Evolutionary conservation across 192 early-diverging fungal genomes (phyloP).

Genomic region (Podila verticillata): DNA sequence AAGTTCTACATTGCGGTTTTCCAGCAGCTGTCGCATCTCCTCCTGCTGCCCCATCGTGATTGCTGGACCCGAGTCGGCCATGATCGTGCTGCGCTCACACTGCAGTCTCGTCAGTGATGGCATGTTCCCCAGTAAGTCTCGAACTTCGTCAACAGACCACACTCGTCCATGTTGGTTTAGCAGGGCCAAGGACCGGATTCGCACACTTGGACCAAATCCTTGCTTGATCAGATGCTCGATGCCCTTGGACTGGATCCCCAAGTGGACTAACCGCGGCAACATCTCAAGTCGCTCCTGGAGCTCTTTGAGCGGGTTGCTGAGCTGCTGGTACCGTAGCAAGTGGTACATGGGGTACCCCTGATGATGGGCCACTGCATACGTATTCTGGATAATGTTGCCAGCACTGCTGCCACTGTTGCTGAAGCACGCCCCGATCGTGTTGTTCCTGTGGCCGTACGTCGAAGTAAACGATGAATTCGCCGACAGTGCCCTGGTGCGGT

Average conservation of each 20-base stretch:
- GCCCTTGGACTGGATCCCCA: constrained; percentile 38
- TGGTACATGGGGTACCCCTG: constrained; percentile 51
- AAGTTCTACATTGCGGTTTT: neutral
- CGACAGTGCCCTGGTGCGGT: neutral
- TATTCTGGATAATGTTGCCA: constrained; percentile 17
- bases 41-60: neutral
- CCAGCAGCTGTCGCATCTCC: neutral
- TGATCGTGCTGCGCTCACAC: constrained; percentile 43
- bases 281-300: constrained; percentile 30
- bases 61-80: neutral
- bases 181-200: constrained; percentile 25
- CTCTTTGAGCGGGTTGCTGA: constrained; percentile 29
- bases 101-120: constrained; percentile 10
- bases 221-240: constrained; percentile 33
- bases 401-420: constrained; percentile 9
- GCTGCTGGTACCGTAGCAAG: constrained; percentile 17
- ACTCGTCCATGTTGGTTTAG: constrained; percentile 40
- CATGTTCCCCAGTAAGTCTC: constrained; percentile 31
- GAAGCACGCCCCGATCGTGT: neutral
- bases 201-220: constrained; percentile 34
- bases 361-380: constrained; percentile 33
- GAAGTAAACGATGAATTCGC: neutral
- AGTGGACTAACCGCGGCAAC: constrained; percentile 26
- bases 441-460: neutral
- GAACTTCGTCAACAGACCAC: constrained; percentile 25